phyloP scores from a whole-genome alignment of 192 early-diverging fungal species.

The Dissophora globulifera region DNA sequence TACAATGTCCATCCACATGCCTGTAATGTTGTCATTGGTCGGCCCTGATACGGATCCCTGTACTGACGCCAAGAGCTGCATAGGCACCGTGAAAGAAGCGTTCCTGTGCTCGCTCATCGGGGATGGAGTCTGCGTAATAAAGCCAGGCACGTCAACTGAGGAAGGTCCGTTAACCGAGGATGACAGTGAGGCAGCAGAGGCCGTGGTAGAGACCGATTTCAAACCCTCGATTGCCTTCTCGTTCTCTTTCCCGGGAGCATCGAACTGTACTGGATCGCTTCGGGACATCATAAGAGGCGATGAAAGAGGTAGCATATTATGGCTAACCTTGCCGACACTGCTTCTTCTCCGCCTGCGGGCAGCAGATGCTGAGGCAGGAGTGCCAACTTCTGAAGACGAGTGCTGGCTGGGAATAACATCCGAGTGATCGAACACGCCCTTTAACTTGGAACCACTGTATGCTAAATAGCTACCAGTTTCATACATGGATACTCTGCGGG shows the following conservation, averaged over 20 bases:
- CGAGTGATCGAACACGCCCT: not conserved
- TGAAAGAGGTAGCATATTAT: not conserved
- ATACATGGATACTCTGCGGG: conserved; percentile 25
- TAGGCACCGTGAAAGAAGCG: no score
- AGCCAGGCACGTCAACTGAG: no score
- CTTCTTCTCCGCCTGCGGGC: conserved; percentile 20
- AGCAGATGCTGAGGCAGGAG: not conserved
- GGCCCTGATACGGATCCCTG: not conserved
- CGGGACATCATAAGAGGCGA: not conserved
- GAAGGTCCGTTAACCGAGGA: no score
- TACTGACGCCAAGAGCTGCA: no score
- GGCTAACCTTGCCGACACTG: conserved; percentile 4
- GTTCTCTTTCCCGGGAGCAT: no score
- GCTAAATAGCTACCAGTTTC: conserved; percentile 6
- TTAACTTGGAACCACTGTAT: not conserved
- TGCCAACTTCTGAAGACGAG: not conserved
- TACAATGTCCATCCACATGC: not conserved
- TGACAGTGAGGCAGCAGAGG: not conserved
- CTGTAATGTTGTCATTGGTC: not conserved
- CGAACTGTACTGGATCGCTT: no score
- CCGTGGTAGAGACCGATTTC: not conserved
- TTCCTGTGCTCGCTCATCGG: no score
- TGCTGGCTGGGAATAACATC: not conserved
- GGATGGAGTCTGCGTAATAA: no score
- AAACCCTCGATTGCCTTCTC: no score